These are phyloP conservation scores for Calonectria fujianensis DNA, from an alignment of 2,329 filamentous ascomycete genomes.

Conservation along the genomic window DNA sequence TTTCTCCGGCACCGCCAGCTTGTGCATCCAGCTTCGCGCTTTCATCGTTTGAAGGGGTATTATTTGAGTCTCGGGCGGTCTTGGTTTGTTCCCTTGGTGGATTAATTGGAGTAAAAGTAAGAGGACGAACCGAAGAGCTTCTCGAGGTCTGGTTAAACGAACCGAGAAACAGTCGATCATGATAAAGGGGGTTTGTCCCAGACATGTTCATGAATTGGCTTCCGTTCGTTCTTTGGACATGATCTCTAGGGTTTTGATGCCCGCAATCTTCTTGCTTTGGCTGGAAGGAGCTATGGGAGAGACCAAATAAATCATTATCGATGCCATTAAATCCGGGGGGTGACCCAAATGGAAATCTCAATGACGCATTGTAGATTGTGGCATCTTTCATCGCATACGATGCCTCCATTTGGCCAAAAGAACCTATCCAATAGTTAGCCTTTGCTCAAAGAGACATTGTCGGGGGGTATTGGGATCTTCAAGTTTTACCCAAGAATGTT, in stretches of 20 bases:
- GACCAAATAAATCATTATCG: conserved; percentile 54
- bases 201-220: conserved; percentile 56
- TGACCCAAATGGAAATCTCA: conserved; percentile 54
- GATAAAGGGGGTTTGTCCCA: conserved; percentile 58
- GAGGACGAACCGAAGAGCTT: conserved; percentile 49
- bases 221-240: conserved; percentile 45
- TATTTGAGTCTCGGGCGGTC: conserved; percentile 42
- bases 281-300: conserved; percentile 51
- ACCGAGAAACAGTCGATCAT: conserved; percentile 57
- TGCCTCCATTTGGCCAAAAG: conserved; percentile 54
- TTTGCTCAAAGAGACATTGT: background rate
- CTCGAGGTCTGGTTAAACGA: conserved; percentile 52
- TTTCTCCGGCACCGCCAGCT: conserved; percentile 52
- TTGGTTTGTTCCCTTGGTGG: conserved; percentile 48
- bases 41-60: conserved; percentile 29
- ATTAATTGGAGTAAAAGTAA: conserved; percentile 58
- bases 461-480: background rate
- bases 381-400: conserved; percentile 56
- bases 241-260: conserved; percentile 45
- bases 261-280: conserved; percentile 56
- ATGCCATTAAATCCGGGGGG: conserved; percentile 51
- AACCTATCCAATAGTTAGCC: conserved; percentile 49
- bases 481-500: conserved; percentile 39
- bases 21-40: conserved; percentile 54
- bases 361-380: conserved; percentile 57